Base-by-base conservation (phyloP, 305 asterid genomes). In the Solanum aculeatissimum region DNA sequence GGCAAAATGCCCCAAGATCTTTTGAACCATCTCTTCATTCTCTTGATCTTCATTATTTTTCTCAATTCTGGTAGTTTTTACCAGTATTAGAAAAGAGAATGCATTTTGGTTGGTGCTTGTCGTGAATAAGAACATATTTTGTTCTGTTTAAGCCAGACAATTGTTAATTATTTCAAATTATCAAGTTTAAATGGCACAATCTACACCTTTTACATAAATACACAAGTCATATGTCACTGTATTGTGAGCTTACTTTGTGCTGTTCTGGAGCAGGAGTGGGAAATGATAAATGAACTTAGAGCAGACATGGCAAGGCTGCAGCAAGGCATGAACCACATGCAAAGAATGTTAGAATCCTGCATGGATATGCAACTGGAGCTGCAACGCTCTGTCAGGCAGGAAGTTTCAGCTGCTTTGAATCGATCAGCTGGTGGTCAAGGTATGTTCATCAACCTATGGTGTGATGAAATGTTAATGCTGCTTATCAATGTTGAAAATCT, bases 361-460 rank as follows among this genome's bases (percentile, higher is more conserved):
- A 94, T 95, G 99, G 99, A 94, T 89, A 93, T 94, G 99, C 99
- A 95, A 83, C 91, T 93, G 82, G 98, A 95, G 88, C 93, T 95
- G 90, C 99, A 95, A 83, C 94, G 99, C 86, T 94, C 98, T 5
- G 97, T 95, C 74, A 87, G 94, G 82, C 99, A 95, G 91, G 99
- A 95, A 92, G 97, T 95, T 83, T 95, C 99, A 19, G 97, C 99
- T 84, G 98, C 98, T 87, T 93, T 94, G 63, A 94, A 95, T 81
- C 91, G 98, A 84, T 92, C 98, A 83, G 74, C 87, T 84, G 93
- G 96, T 54, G 95, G 87, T 82, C 94, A 91, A 91, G 97, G 99
- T 95, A 65, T 54, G 84, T 82, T 72, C 15, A 7, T 49, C 65
- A 51, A 18, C 13, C 82, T 16, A 54, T 16, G 42, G 29, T 77